A percentile compares a stretch with the other conserved stretches of the same genome.
These are phyloP conservation scores for Paecilomyces sp. DNA, from an alignment of 2,329 filamentous ascomycete genomes.

Conservation along the genomic window DNA sequence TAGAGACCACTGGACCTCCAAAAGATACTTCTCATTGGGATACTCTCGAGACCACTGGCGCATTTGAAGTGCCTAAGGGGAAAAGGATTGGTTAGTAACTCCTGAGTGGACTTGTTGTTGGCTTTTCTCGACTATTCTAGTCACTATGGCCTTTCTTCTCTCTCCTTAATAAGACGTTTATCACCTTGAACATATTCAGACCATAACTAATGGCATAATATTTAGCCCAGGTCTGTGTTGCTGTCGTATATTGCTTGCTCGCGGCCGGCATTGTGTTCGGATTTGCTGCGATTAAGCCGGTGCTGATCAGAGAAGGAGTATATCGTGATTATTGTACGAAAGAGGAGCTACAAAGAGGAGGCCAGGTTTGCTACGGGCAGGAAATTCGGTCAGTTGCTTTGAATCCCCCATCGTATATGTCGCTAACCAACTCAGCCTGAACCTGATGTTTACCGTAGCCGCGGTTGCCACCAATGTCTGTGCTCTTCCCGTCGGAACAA, in stretches of 20 bases:
- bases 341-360: constrained; percentile 42
- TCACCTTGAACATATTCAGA: neutral
- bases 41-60: constrained; percentile 25
- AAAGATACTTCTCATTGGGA: constrained; percentile 11
- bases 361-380: constrained; percentile 52
- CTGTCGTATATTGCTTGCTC: constrained; percentile 67
- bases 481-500: constrained; percentile 75
- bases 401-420: neutral
- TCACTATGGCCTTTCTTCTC: neutral
- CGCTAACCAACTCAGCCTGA: constrained; percentile 47
- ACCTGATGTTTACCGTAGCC: constrained; percentile 88
- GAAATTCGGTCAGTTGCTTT: constrained; percentile 40
- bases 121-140: neutral
- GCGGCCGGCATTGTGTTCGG: constrained; percentile 76
- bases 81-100: constrained; percentile 45
- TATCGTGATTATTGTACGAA: constrained; percentile 59
- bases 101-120: neutral
- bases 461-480: constrained; percentile 83
- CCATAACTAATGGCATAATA: constrained; percentile 6
- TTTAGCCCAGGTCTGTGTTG: constrained; percentile 61
- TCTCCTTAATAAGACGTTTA: no score
- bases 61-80: constrained; percentile 48
- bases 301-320: constrained; percentile 65
- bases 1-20: constrained; percentile 5
- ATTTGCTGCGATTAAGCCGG: constrained; percentile 76